Conservation (phyloP, 202 grass and related monocot genomes). For the Cymbopogon flexuosus region DNA sequence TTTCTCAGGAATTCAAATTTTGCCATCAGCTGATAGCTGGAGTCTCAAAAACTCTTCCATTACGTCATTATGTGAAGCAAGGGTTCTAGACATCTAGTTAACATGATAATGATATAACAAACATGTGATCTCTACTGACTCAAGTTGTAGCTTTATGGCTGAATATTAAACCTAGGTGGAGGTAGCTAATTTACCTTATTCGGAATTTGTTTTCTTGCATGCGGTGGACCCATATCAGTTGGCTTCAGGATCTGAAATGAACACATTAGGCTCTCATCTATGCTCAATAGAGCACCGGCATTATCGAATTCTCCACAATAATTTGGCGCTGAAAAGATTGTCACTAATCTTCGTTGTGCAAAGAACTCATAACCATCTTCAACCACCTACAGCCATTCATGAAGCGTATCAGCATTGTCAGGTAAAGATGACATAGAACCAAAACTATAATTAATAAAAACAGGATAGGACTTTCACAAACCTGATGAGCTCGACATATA, state of each 20-base stretch:
- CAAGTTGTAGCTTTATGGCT: not conserved
- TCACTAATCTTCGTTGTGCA: slow-evolving; percentile 69
- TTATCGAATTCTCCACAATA: slow-evolving; percentile 73
- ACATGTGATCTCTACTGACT: not conserved
- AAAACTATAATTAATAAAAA: slow-evolving; percentile 12
- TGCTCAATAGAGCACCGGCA: slow-evolving; percentile 62
- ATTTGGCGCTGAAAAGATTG: slow-evolving; percentile 78
- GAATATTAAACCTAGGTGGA: not conserved
- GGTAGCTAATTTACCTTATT: slow-evolving; percentile 55
- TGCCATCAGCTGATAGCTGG: not conserved
- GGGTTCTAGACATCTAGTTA: not conserved
- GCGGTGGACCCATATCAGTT: slow-evolving; percentile 20
- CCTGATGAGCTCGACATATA: slow-evolving; percentile 77
- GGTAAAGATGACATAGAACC: slow-evolving; percentile 15
- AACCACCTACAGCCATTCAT: slow-evolving; percentile 35
- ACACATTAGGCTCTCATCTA: slow-evolving; percentile 58
- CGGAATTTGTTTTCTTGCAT: slow-evolving; percentile 42
- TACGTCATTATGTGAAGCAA: not conserved
- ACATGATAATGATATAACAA: not conserved
- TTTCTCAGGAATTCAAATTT: not conserved
- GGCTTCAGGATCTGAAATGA: slow-evolving; percentile 75
- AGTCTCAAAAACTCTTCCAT: not conserved
- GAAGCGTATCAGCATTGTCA: not conserved
- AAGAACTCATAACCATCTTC: slow-evolving; percentile 79
- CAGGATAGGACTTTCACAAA: slow-evolving; percentile 28